phyloP scores from a whole-genome alignment of 1,284 basidiomycete species.

The Cryptococcus neoformans region DNA sequence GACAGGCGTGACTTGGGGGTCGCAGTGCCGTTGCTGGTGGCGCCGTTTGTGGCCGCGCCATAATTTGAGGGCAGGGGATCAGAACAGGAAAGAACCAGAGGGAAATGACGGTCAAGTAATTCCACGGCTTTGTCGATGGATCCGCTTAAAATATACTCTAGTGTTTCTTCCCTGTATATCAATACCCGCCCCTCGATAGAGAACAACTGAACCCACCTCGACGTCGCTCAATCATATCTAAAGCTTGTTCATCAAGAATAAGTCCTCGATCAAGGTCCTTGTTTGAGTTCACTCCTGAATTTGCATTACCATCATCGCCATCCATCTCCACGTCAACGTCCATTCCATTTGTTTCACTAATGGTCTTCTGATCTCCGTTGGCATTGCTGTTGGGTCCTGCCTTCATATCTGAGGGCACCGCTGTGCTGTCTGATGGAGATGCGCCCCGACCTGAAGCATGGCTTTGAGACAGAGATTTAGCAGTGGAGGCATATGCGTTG shows the following conservation, averaged over 20 bases:
- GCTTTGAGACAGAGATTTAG: slow-evolving; percentile 18
- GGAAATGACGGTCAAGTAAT: slow-evolving; percentile 35
- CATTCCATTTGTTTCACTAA: background rate
- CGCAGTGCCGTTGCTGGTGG: background rate
- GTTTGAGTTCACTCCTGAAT: background rate
- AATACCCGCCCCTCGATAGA: background rate
- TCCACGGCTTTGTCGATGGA: slow-evolving; percentile 36
- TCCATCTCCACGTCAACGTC: slow-evolving; percentile 5
- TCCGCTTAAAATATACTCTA: slow-evolving; percentile 41
- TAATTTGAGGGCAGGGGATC: background rate
- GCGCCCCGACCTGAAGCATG: background rate
- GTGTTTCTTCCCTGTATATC: slow-evolving; percentile 23
- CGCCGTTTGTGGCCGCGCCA: background rate
- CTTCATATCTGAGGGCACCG: background rate
- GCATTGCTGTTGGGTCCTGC: background rate
- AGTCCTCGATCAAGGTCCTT: background rate
- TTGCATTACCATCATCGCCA: background rate
- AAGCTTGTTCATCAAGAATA: slow-evolving; percentile 7
- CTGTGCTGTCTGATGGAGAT: background rate
- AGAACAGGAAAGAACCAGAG: slow-evolving; percentile 25
- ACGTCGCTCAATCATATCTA: slow-evolving; percentile 32
- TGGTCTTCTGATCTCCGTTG: background rate
- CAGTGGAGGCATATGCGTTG: slow-evolving; percentile 36
- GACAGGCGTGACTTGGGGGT: background rate
- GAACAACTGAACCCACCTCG: slow-evolving; percentile 24